Evolutionary conservation across 2,329 filamentous ascomycete genomes (phyloP), one percentile per base, ranked within the genome.

Genomic region (Fusarium mexicanum): DNA sequence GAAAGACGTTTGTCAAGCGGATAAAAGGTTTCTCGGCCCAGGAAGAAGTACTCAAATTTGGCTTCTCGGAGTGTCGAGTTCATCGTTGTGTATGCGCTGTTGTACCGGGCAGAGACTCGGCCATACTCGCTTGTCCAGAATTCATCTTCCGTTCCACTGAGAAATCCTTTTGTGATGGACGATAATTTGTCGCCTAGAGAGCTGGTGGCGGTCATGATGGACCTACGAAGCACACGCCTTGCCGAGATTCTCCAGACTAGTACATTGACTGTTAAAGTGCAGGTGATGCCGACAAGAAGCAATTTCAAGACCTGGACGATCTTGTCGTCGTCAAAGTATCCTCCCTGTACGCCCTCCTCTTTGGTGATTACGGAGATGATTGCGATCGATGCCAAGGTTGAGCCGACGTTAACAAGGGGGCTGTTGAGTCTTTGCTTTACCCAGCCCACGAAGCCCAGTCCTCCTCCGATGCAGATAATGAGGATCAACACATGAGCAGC

Each of bases 361-460:
- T 97, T 97, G 17, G 96, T 98, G 71, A 98, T 86, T 51, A 97
- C 90, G 6, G 93, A 95, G 79, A 98, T 97, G 72, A 96, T 93
- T 57, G 94, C 94, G 66, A 98, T 91, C 40, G 94, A 96, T 12
- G 95, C 91, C 74, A 98, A 86, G 38, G 95, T 98, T 76, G 93
- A 94, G 54, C 93, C 94, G 41, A 96, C 93, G 79, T 95, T 95
- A 72, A 96, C 94, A 63, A 96, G 84, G 12, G 94, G 93, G 76
- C 93, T 91, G 69, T 92, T 93, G 69, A 94, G 87, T 76, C 86
- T 91, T 80, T 96, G 93, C 83, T 97, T 97, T 63, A 92, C 90
- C 94, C 94, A 97, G 48, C 93, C 95, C 35, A 98, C 88, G 74
- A 98, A 92, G 1, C 96, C 96, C 58, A 98, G 86, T 0, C 94